phyloP scores from a whole-genome alignment of 2,329 filamentous ascomycete genomes.

The Arthrinium phaeospermum region DNA sequence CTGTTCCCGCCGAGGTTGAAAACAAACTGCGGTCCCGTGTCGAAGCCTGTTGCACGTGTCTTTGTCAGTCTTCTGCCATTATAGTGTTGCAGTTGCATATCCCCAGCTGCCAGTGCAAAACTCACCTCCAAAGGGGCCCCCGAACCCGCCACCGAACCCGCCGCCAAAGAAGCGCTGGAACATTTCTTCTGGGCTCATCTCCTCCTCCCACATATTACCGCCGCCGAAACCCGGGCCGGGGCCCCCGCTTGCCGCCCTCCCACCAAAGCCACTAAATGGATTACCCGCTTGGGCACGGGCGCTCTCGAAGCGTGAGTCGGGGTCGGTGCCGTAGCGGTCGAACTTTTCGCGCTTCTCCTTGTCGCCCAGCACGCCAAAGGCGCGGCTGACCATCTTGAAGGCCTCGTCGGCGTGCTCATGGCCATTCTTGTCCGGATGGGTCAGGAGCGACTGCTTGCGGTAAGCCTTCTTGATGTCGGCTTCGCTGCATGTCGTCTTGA shows the following conservation, averaged over 20 bases:
- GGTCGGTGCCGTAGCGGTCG: slow-evolving; percentile 89
- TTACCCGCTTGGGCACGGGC: slow-evolving; percentile 63
- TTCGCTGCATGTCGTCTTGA: slow-evolving; percentile 72
- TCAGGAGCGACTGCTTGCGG: slow-evolving; percentile 89
- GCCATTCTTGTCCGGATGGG: slow-evolving; percentile 98
- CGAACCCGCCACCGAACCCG: slow-evolving; percentile 67
- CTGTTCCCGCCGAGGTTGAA: slow-evolving; percentile 95
- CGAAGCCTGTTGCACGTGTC: slow-evolving; percentile 59
- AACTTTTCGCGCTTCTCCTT: slow-evolving; percentile 90
- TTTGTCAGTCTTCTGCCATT: background rate
- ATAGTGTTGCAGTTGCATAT: slow-evolving; percentile 15
- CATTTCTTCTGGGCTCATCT: slow-evolving; percentile 95
- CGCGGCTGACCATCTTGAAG: slow-evolving; percentile 96
- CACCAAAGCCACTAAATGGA: slow-evolving; percentile 60
- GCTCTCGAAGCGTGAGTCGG: slow-evolving; percentile 82
- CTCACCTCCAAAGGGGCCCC: slow-evolving; percentile 69
- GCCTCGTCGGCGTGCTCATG: slow-evolving; percentile 95
- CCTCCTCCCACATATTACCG: slow-evolving; percentile 79
- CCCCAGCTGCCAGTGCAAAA: background rate
- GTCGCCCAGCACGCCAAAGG: slow-evolving; percentile 92
- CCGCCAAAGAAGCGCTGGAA: slow-evolving; percentile 97
- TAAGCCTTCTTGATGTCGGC: slow-evolving; percentile 97
- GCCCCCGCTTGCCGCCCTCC: slow-evolving; percentile 33
- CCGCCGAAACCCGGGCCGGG: slow-evolving; percentile 54
- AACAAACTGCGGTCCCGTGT: slow-evolving; percentile 84